Conservation (phyloP, 1,139 yeast species). For the Zygoascus meyerae region DNA sequence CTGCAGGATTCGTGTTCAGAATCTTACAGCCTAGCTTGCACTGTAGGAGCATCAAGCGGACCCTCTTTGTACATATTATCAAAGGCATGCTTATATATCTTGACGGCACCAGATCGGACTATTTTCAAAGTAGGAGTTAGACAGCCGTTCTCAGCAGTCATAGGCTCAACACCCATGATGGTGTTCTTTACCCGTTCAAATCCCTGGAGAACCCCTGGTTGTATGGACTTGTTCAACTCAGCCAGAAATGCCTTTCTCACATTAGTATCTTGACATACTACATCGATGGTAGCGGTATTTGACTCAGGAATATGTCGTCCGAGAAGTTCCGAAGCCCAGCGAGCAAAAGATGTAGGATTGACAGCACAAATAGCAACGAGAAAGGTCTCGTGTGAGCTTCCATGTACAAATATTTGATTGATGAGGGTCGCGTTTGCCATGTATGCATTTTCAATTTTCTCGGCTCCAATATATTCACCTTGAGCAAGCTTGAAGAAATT, state of each 20-base stretch:
- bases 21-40: no score
- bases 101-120: slow-evolving; percentile 55
- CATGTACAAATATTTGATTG: slow-evolving; percentile 57
- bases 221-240: slow-evolving; percentile 31
- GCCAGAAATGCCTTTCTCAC: slow-evolving; percentile 30
- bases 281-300: no score
- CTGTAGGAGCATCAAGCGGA: no score
- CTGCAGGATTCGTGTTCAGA: no score
- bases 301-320: no score
- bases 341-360: no score
- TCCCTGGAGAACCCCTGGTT: slow-evolving; percentile 34
- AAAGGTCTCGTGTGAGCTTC: slow-evolving; percentile 54
- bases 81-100: slow-evolving; percentile 45
- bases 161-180: slow-evolving; percentile 56
- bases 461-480: slow-evolving; percentile 80
- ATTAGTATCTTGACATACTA: no score
- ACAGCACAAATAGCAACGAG: slow-evolving; percentile 63
- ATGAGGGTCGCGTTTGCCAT: slow-evolving; percentile 48
- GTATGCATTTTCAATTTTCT: slow-evolving; percentile 63
- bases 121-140: slow-evolving; percentile 74
- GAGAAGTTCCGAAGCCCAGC: no score
- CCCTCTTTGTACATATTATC: slow-evolving; percentile 59
- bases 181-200: slow-evolving; percentile 66
- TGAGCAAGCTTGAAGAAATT: slow-evolving; percentile 77
- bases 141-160: slow-evolving; percentile 55